These are phyloP conservation scores for Gracilaria gracilis DNA, from an alignment of 23 red algal genomes.

Conservation along the genomic window DNA sequence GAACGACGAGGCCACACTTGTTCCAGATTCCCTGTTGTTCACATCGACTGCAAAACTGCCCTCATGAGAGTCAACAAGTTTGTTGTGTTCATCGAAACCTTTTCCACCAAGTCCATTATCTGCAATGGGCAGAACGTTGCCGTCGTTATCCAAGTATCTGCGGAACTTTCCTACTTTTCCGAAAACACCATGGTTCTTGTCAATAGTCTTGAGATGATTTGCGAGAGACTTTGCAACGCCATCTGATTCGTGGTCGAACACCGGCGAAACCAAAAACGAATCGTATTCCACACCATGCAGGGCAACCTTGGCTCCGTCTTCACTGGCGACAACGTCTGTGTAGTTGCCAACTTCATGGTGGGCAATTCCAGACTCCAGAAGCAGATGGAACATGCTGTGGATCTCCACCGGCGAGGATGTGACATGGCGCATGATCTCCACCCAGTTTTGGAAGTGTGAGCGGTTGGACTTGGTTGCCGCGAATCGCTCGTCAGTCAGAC, in stretches of 20 bases:
- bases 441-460: constrained; percentile 7
- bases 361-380: constrained; percentile 53
- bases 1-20: constrained; percentile 17
- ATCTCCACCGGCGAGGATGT: constrained; percentile 43
- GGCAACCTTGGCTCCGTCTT: background rate
- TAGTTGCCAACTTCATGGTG: constrained; percentile 1
- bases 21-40: constrained; percentile 59
- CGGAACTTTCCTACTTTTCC: constrained; percentile 35
- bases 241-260: constrained; percentile 24
- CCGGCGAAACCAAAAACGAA: constrained; percentile 28
- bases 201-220: constrained; percentile 12
- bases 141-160: constrained; percentile 23
- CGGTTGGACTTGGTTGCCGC: background rate
- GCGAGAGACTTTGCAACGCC: constrained; percentile 30
- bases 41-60: constrained; percentile 52
- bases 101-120: constrained; percentile 43
- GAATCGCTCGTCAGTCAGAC: constrained; percentile 11
- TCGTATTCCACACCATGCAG: constrained; percentile 33
- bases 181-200: background rate
- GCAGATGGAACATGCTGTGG: constrained; percentile 59
- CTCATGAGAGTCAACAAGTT: background rate
- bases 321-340: background rate
- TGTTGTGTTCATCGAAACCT: background rate
- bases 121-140: background rate
- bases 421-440: constrained; percentile 42